Evolutionary conservation across 306 rosid species (phyloP).

Genomic region (Sicyos edulis): DNA sequence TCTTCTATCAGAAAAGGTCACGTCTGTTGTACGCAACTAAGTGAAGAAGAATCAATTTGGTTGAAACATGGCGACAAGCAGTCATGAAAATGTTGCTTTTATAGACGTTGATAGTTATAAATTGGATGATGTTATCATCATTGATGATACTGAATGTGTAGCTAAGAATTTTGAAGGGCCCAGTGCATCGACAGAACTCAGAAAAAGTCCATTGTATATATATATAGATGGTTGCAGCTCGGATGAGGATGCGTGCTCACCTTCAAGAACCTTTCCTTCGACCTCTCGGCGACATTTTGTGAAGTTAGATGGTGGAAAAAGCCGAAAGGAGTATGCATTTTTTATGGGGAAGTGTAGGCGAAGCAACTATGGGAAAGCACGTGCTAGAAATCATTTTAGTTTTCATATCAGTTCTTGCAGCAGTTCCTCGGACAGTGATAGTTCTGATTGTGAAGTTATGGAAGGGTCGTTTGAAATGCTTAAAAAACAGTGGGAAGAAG

Average conservation of each 20-base stretch:
- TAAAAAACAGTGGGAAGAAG: constrained; percentile 69
- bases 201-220: constrained; percentile 35
- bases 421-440: constrained; percentile 56
- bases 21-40: too few species aligned
- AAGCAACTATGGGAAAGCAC: constrained; percentile 30
- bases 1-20: constrained; percentile 8
- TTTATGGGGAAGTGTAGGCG: constrained; percentile 33
- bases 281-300: constrained; percentile 22
- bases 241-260: constrained; percentile 78
- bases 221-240: constrained; percentile 57
- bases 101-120: constrained; percentile 66
- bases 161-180: constrained; percentile 29
- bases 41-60: background rate
- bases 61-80: constrained; percentile 31
- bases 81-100: constrained; percentile 35
- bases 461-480: constrained; percentile 39
- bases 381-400: constrained; percentile 47
- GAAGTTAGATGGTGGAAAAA: constrained; percentile 35
- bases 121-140: constrained; percentile 42
- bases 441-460: constrained; percentile 72
- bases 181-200: constrained; percentile 31
- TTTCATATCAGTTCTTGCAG: constrained; percentile 28
- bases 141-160: constrained; percentile 38
- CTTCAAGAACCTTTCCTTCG: constrained; percentile 36
- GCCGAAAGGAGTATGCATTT: constrained; percentile 32